Percentiles rank a stretch among this genome's conserved stretches.
Evolutionary conservation across 148 eudicot species (phyloP).

Genomic region (Gaultheria prostrata): DNA sequence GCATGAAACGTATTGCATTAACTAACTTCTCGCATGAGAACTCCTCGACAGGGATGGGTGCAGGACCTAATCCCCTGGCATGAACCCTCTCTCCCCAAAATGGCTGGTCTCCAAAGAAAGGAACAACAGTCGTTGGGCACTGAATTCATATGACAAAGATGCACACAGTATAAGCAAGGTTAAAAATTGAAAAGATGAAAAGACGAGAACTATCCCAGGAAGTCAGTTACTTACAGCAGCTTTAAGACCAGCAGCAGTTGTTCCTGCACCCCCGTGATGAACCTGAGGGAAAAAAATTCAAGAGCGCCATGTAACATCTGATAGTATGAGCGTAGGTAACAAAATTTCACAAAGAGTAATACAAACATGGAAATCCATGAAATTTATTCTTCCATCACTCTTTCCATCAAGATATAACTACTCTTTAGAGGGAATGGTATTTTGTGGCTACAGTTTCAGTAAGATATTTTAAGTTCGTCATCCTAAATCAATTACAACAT

Average conservation of each 20-base stretch:
- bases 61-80: constrained; percentile 81
- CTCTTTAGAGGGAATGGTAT: not conserved
- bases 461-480: not conserved
- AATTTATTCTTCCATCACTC: not conserved
- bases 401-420: not conserved
- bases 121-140: constrained; percentile 93
- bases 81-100: constrained; percentile 93
- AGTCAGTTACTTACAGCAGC: constrained; percentile 52
- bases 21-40: constrained; percentile 60
- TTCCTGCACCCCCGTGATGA: constrained; percentile 86
- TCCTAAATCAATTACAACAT: not conserved
- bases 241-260: constrained; percentile 82
- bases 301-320: not conserved
- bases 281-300: constrained; percentile 31
- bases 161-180: not conserved
- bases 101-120: constrained; percentile 96
- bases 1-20: constrained; percentile 69
- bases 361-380: not conserved
- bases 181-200: not conserved
- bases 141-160: constrained; percentile 25
- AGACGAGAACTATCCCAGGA: not conserved
- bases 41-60: constrained; percentile 74
- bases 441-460: not conserved
- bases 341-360: not conserved
- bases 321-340: not conserved